Evolutionary conservation across 2,329 filamentous ascomycete genomes (phyloP).

Genomic region (Dothistroma pini): DNA sequence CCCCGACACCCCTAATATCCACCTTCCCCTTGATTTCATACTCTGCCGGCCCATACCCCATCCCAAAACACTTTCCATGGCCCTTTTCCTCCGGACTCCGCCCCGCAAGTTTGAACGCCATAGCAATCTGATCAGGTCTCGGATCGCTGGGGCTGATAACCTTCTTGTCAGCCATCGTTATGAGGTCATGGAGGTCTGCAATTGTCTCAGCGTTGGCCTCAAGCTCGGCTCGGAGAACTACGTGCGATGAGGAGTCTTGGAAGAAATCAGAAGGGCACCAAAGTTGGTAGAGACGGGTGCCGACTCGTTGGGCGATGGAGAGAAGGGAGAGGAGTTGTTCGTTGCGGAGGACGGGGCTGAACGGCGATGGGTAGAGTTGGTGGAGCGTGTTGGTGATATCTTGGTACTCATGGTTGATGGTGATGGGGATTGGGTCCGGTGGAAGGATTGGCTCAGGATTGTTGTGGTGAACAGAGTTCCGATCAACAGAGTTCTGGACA

Average conservation of each 20-base stretch:
- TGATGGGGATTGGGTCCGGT: not conserved
- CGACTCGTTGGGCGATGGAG: not conserved
- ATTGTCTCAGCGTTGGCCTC: not conserved
- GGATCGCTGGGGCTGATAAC: not conserved
- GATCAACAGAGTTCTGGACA: not conserved
- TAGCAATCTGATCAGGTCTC: not conserved
- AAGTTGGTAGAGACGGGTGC: not conserved
- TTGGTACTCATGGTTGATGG: not conserved
- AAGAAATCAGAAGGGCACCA: too few species aligned
- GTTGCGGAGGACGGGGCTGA: not conserved
- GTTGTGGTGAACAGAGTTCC: not conserved
- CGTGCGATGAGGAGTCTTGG: too few species aligned
- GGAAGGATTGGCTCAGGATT: not conserved
- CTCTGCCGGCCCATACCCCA: not conserved
- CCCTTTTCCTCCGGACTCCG: not conserved
- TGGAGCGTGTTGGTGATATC: not conserved
- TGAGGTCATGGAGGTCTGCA: not conserved
- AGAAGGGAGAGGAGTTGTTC: not conserved
- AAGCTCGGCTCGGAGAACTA: not conserved
- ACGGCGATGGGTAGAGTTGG: too few species aligned
- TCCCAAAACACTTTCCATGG: not conserved
- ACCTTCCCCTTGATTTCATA: not conserved
- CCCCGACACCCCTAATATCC: not conserved
- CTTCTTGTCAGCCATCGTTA: not conserved
- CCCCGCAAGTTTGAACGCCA: not conserved